A percentile compares a stretch with the other conserved stretches of the same genome.
Evolutionary conservation across 768 basidiomycete genomes (phyloP).

Genomic region (Boletus pseudo-olivaceus): DNA sequence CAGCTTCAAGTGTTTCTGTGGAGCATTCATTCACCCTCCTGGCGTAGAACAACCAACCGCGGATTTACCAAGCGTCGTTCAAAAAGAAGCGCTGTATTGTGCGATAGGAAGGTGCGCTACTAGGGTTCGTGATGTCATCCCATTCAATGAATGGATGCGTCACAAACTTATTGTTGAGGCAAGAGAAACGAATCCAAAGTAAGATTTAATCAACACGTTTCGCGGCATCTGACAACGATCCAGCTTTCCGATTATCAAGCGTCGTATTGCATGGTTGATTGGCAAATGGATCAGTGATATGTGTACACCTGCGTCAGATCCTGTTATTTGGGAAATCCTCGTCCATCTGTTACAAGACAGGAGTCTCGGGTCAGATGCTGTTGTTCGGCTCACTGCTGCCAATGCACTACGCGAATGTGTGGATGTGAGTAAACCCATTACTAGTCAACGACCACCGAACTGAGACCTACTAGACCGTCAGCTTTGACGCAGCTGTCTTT

Average conservation of each 20-base stretch:
- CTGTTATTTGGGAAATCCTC: constrained; percentile 76
- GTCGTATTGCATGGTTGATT: constrained; percentile 93
- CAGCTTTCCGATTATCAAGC: constrained; percentile 89
- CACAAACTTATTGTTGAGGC: constrained; percentile 59
- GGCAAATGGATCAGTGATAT: constrained; percentile 83
- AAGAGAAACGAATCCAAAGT: constrained; percentile 58
- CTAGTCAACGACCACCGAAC: not conserved
- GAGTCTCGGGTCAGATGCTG: constrained; percentile 69
- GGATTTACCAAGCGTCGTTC: constrained; percentile 59
- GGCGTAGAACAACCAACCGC: constrained; percentile 41
- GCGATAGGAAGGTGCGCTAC: constrained; percentile 80
- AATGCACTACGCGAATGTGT: constrained; percentile 77
- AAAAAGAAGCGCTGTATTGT: constrained; percentile 86
- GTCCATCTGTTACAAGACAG: constrained; percentile 71
- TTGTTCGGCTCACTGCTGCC: constrained; percentile 84
- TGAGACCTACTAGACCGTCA: constrained; percentile 46
- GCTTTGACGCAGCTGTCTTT: constrained; percentile 62
- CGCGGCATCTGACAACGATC: constrained; percentile 4
- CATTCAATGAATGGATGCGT: constrained; percentile 69
- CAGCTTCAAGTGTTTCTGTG: not conserved
- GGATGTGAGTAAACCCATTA: constrained; percentile 56
- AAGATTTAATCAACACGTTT: constrained; percentile 13
- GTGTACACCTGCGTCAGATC: constrained; percentile 55
- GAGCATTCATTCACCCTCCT: not conserved
- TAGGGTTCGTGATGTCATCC: constrained; percentile 57